These are phyloP conservation scores for Brasenia schreberi DNA, from an alignment of 164 flowering plant species.

Conservation along the genomic window DNA sequence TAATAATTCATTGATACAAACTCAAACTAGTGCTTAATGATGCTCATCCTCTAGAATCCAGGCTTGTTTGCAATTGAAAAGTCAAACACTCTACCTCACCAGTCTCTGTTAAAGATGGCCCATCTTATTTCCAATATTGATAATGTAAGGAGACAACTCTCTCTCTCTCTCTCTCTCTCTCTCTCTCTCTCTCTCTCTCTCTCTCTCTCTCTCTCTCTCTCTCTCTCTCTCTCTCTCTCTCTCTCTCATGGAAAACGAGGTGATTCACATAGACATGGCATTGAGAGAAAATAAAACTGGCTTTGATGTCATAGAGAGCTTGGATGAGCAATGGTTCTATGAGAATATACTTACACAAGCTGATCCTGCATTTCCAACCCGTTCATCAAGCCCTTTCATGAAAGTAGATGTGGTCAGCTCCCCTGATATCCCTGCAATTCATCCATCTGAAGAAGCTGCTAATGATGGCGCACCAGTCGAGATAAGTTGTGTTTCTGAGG, in stretches of 20 bases:
- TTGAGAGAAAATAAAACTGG: neutral
- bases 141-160: neutral
- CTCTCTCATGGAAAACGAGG: neutral
- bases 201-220: neutral
- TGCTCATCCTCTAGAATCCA: neutral
- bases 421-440: neutral
- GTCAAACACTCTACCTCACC: neutral
- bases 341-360: conserved; percentile 23
- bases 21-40: neutral
- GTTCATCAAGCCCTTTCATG: conserved; percentile 16
- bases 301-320: conserved; percentile 22
- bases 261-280: neutral
- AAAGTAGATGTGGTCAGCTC: conserved; percentile 8
- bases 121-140: neutral
- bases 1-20: neutral
- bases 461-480: neutral
- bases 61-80: neutral
- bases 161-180: neutral
- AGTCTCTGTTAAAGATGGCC: neutral
- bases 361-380: conserved; percentile 17
- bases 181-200: neutral
- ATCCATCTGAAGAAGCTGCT: neutral
- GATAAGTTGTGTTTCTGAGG: conserved; percentile 1
- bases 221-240: neutral
- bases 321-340: conserved; percentile 57